These are phyloP conservation scores for Chernovozyma sophiae-reginae DNA, from an alignment of 1,139 yeast genomes.

Conservation along the genomic window DNA sequence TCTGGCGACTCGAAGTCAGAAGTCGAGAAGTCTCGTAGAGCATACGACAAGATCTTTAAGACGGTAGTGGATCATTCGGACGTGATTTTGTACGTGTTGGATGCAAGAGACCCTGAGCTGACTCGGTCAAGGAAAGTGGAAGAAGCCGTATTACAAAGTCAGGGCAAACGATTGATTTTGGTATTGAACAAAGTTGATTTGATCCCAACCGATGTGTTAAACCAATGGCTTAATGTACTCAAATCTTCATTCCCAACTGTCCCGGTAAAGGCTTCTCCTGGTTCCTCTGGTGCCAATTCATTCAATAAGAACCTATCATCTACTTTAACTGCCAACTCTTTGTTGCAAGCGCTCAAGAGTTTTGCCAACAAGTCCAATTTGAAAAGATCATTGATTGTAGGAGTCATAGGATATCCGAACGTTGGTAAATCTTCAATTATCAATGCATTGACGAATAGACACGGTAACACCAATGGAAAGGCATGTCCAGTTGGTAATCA, in stretches of 20 bases:
- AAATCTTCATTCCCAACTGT: slow-evolving; percentile 86
- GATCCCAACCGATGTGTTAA: slow-evolving; percentile 77
- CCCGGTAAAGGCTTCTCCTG: slow-evolving; percentile 68
- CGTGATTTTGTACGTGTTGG: slow-evolving; percentile 86
- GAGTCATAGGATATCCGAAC: slow-evolving; percentile 95
- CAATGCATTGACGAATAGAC: slow-evolving; percentile 82
- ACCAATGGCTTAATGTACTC: slow-evolving; percentile 79
- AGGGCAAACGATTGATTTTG: slow-evolving; percentile 78
- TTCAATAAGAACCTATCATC: slow-evolving; percentile 78
- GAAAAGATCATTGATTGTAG: slow-evolving; percentile 89
- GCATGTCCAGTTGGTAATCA: slow-evolving; percentile 97
- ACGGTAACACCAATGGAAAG: slow-evolving; percentile 56
- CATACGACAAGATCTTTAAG: slow-evolving; percentile 85
- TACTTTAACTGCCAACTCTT: slow-evolving; percentile 65
- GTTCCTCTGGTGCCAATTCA: slow-evolving; percentile 54
- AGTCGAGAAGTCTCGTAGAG: slow-evolving; percentile 80
- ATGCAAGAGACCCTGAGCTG: slow-evolving; percentile 96
- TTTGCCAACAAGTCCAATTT: slow-evolving; percentile 80
- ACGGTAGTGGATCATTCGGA: slow-evolving; percentile 83
- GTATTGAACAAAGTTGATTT: slow-evolving; percentile 89
- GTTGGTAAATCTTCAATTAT: slow-evolving; percentile 92
- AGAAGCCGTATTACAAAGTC: slow-evolving; percentile 74
- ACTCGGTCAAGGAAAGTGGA: slow-evolving; percentile 92
- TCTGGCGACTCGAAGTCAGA: slow-evolving; percentile 31
- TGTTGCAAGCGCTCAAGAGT: slow-evolving; percentile 78